Evolutionary conservation across 176 grass and related monocot genomes (phyloP), one percentile per base, ranked within the genome.

Genomic region (Rhynchospora tenuis): DNA sequence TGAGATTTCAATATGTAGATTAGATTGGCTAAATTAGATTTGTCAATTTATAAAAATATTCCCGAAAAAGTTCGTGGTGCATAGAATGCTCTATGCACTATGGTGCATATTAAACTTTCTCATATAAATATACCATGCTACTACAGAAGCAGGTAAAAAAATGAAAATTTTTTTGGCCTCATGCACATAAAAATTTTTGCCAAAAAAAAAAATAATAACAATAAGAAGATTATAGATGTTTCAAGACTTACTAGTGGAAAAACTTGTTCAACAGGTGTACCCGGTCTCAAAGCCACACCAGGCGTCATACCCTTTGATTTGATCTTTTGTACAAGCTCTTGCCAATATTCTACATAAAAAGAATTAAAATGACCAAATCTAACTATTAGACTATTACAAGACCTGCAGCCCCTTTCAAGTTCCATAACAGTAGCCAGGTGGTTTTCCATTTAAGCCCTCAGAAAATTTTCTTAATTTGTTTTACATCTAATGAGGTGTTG

Each of bases 241-340:
- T 82, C 52, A 82, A 68, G 22, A 81, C 3, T 91, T 95, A 89
- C 93, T 72, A 99, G 88, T 44, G 93, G 89, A 48, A 86, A 96
- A 83, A 99, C 85, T 79, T 99, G 90, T 61, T 99, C 91, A 66
- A 99, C 86, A 28, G 93, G 89, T 74, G 97, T 99, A 33, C 88
- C 91, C 65, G 91, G 93, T 80, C 86, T 95, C 88, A 99, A 92
- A 69, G 97, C 94, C 80, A 99, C 97, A 86, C 97, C 97, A 58
- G 93, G 93, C 4, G 68, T 82, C 97, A 99, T 99, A 42, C 93
- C 96, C 60, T 89, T 95, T 63, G 70, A 55, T 86, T 90, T 99
- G 63, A 99, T 93, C 71, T 43, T 91, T 86, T 89, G 31, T 73
- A 95, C 82, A n/a, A 95, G 86, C 46, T 93, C 89, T 89, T 89